Evolutionary conservation across 208 protist species (phyloP).

Genomic region (Crithidia fasciculata): DNA sequence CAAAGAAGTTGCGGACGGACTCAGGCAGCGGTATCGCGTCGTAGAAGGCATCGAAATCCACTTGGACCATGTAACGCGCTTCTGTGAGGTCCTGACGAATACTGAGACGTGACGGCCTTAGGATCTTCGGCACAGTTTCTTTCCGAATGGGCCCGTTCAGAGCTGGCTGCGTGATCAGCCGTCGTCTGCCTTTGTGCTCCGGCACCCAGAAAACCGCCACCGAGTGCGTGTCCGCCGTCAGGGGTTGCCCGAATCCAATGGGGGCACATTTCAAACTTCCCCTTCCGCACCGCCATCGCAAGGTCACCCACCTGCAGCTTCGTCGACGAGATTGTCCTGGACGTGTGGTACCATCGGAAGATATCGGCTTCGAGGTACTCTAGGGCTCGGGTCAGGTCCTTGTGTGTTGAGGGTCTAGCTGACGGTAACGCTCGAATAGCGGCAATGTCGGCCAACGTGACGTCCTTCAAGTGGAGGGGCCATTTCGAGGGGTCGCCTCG

Average conservation of each 20-base stretch:
- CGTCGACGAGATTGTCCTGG: conserved; percentile 4
- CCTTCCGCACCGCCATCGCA: background rate
- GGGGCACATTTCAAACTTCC: conserved; percentile 12
- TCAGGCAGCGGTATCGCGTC: background rate
- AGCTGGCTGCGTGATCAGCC: conserved; percentile 6
- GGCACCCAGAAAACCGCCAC: conserved; percentile 6
- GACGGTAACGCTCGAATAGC: background rate
- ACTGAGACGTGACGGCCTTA: background rate
- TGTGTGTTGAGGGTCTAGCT: background rate
- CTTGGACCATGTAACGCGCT: conserved; percentile 5
- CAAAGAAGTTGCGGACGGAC: conserved; percentile 1
- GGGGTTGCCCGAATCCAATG: background rate
- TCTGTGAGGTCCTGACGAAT: background rate
- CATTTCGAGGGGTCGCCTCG: background rate
- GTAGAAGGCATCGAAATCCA: conserved; percentile 15
- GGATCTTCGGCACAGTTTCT: background rate
- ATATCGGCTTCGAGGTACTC: background rate
- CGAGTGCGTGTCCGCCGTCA: background rate
- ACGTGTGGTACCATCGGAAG: background rate
- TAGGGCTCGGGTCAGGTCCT: background rate
- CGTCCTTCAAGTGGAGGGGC: background rate
- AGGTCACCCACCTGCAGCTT: background rate
- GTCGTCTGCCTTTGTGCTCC: conserved; percentile 7
- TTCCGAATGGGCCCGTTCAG: background rate
- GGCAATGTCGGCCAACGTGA: background rate